These are phyloP conservation scores for Porogramme epimiltina DNA, from an alignment of 1,284 basidiomycete genomes.

Conservation along the genomic window DNA sequence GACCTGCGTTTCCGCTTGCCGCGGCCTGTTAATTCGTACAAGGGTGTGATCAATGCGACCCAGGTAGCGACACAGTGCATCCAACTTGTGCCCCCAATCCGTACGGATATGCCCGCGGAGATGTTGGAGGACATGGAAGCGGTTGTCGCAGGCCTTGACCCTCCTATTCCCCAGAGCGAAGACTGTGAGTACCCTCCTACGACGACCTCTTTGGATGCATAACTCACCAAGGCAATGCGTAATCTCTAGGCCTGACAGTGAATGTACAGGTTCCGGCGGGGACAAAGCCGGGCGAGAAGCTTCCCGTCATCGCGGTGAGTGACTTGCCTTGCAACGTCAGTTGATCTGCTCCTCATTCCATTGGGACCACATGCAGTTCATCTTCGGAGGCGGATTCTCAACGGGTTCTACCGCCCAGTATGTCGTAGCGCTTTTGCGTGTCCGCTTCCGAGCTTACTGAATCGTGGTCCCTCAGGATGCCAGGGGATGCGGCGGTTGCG, in stretches of 20 bases:
- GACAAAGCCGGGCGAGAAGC: constrained; percentile 37
- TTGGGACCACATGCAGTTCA: neutral
- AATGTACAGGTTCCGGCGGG: constrained; percentile 11
- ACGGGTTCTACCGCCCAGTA: neutral
- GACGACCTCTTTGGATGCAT: too few species aligned
- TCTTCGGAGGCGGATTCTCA: neutral
- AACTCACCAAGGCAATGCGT: neutral
- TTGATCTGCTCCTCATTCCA: neutral
- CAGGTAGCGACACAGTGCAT: constrained; percentile 49
- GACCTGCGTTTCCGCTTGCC: constrained; percentile 46
- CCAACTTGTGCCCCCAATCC: constrained; percentile 39
- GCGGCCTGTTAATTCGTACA: constrained; percentile 40
- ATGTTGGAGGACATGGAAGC: too few species aligned
- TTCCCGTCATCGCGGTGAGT: constrained; percentile 56
- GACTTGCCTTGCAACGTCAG: constrained; percentile 16
- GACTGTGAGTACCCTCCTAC: constrained; percentile 42
- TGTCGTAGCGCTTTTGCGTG: neutral
- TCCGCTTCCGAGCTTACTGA: neutral
- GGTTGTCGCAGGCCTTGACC: too few species aligned
- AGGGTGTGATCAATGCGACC: constrained; percentile 39
- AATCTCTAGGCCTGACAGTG: constrained; percentile 2
- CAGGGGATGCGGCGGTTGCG: neutral
- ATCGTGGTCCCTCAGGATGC: neutral
- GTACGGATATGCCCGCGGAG: constrained; percentile 33
- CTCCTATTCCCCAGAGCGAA: constrained; percentile 39